These are phyloP conservation scores for Erysimum cheiranthoides DNA, from an alignment of 345 rosid genomes.

Conservation along the genomic window DNA sequence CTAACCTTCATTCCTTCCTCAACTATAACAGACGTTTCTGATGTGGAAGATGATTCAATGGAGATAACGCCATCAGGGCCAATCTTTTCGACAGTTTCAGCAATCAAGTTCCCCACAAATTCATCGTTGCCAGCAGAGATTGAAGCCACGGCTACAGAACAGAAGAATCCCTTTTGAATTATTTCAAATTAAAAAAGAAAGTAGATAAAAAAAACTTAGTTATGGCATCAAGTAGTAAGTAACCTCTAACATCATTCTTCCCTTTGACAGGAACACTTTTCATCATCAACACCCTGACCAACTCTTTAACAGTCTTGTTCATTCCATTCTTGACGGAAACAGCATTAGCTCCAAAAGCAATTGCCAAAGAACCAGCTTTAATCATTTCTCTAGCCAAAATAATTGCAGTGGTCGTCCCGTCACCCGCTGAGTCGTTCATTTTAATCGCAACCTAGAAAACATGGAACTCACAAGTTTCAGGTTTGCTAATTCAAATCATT, in stretches of 20 bases:
- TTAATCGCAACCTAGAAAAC: conserved; percentile 73
- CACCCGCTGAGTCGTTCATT: conserved; percentile 89
- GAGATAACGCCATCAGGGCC: conserved; percentile 88
- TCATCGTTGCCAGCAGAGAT: conserved; percentile 94
- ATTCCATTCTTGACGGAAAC: conserved; percentile 72
- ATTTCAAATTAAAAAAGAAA: not conserved
- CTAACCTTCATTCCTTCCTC: conserved; percentile 93
- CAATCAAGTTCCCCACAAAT: conserved; percentile 67
- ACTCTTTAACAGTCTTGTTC: conserved; percentile 62
- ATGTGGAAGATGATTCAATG: conserved; percentile 74
- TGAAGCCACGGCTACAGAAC: conserved; percentile 80
- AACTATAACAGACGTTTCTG: conserved; percentile 68
- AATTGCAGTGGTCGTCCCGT: conserved; percentile 88
- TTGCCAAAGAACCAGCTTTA: conserved; percentile 70
- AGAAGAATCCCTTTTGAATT: not conserved
- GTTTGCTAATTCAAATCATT: not conserved
- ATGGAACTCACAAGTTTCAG: conserved; percentile 9
- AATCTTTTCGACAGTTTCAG: conserved; percentile 74
- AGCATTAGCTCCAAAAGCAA: conserved; percentile 86
- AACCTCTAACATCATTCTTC: conserved; percentile 72
- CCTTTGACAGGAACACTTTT: conserved; percentile 71
- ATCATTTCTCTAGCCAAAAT: conserved; percentile 84
- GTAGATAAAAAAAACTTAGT: conserved; percentile 14
- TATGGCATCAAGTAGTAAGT: not conserved
- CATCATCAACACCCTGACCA: conserved; percentile 57